Evolutionary conservation across 2,329 filamentous ascomycete species (phyloP), one percentile per base, ranked within the genome.

Genomic region (Colletotrichum eremochloae): DNA sequence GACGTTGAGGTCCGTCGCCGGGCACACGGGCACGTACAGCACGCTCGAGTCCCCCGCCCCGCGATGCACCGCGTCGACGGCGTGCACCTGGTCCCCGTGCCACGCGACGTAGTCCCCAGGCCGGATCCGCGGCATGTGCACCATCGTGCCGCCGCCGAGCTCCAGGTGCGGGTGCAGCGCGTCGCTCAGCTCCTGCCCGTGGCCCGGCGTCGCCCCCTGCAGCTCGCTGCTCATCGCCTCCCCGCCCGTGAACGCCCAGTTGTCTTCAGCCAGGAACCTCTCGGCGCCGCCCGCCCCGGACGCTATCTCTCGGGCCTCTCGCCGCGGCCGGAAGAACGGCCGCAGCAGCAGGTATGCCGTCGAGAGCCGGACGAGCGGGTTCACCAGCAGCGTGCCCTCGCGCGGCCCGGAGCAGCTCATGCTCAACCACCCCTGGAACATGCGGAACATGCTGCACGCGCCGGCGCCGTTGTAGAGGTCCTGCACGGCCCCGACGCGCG

Each of bases 341-440:
- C 95, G 88, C 5, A 98, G 87, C 0, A 98, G 86, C 55, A 91
- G 88, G 78, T 98, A 98, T 0, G 93, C 91, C 0, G 93, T 96
- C 0, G 93, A 90, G 66, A 94, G 88, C 74, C 88, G 88, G 57
- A 96, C 82, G 64, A 97, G 84, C 0, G 95, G 95, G 77, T 95
- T 95, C 2, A 97, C 93, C 55, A 94, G 86, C 64, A 98, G 82
- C 0, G 95, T 96, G 0, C 95, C 95, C 82, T 97, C 91, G 6
- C 87, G 86, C 0, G 94, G 93, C 0, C 87, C 90, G 0, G 90
- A 92, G n/a, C 85, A 83, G 70, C 92, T 94, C 87, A 98, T 92
- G 72, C 89, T 89, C 64, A 98, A 81, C 95, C 95, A 98, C 24
- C 94, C 95, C 82, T 98, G 95, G 80, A 94, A 96, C 87, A 94